These are phyloP conservation scores for Dichotomopilus funicola DNA, from an alignment of 2,329 filamentous ascomycete species.

Conservation along the genomic window DNA sequence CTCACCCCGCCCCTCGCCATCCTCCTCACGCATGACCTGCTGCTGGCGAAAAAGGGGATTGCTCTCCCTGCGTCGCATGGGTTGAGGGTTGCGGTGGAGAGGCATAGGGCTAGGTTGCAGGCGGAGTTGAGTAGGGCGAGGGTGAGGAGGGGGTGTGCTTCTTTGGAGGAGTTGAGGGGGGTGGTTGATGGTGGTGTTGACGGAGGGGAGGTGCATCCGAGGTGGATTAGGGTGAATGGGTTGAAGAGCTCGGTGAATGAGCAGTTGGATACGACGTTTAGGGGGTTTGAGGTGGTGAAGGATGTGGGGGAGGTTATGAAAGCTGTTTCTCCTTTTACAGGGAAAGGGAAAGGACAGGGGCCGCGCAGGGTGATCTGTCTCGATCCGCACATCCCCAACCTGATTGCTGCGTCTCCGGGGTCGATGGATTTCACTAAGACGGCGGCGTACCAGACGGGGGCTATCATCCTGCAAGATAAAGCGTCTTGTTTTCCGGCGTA, in stretches of 20 bases:
- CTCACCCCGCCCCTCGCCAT: conserved; percentile 74
- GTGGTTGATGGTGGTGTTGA: conserved; percentile 41
- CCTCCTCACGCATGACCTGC: conserved; percentile 77
- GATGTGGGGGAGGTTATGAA: conserved; percentile 51
- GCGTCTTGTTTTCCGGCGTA: conserved; percentile 96
- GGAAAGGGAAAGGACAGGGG: background rate
- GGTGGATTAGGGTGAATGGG: conserved; percentile 87
- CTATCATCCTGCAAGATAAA: conserved; percentile 90
- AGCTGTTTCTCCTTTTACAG: conserved; percentile 17
- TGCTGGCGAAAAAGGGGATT: conserved; percentile 75
- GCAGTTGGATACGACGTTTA: conserved; percentile 71
- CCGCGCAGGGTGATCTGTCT: conserved; percentile 51
- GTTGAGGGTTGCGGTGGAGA: conserved; percentile 65
- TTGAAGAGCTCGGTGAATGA: conserved; percentile 63
- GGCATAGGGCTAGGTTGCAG: conserved; percentile 72
- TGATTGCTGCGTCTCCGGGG: conserved; percentile 69
- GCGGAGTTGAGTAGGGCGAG: conserved; percentile 79
- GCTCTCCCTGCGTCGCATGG: conserved; percentile 74
- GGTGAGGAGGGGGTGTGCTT: conserved; percentile 62
- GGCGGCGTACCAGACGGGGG: conserved; percentile 65
- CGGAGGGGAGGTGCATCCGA: conserved; percentile 58
- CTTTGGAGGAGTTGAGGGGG: conserved; percentile 48
- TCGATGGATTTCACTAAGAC: conserved; percentile 63
- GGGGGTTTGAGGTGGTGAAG: conserved; percentile 50
- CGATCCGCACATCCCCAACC: conserved; percentile 76